Conservation (phyloP, 805 yeast species). For the Saccharomyces jurei region DNA sequence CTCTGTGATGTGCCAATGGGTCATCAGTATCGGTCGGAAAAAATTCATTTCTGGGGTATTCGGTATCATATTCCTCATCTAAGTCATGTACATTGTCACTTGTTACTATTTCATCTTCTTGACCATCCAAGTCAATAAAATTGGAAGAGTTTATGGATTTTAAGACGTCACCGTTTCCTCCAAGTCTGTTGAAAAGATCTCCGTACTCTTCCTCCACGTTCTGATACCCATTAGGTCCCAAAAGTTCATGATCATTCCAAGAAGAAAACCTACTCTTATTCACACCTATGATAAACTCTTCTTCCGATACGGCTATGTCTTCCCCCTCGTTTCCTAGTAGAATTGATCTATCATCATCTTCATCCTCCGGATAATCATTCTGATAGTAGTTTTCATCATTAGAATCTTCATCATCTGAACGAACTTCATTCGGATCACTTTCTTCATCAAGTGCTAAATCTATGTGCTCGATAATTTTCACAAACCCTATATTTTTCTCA, state of each 20-base stretch:
- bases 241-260: background rate
- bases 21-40: slow-evolving; percentile 51
- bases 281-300: slow-evolving; percentile 4
- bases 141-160: slow-evolving; percentile 17
- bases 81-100: slow-evolving; percentile 59
- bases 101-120: slow-evolving; percentile 20
- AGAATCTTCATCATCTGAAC: slow-evolving; percentile 73
- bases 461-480: slow-evolving; percentile 35
- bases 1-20: slow-evolving; percentile 56
- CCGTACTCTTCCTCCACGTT: slow-evolving; percentile 7
- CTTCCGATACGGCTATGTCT: slow-evolving; percentile 32
- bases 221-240: background rate
- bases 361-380: slow-evolving; percentile 94
- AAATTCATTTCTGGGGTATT: slow-evolving; percentile 43
- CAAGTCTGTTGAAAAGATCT: slow-evolving; percentile 19
- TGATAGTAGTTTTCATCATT: slow-evolving; percentile 87
- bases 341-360: slow-evolving; percentile 49
- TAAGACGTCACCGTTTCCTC: slow-evolving; percentile 17
- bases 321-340: slow-evolving; percentile 32
- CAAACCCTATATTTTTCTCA: slow-evolving; percentile 31
- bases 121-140: slow-evolving; percentile 29
- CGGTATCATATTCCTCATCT: slow-evolving; percentile 40
- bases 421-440: slow-evolving; percentile 31
- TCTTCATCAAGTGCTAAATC: slow-evolving; percentile 32
- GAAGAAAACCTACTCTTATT: background rate